Percentiles rank a stretch among this genome's conserved stretches.
Evolutionary conservation across 1,284 basidiomycete genomes (phyloP).

Genomic region (Apiotrichum sp.): DNA sequence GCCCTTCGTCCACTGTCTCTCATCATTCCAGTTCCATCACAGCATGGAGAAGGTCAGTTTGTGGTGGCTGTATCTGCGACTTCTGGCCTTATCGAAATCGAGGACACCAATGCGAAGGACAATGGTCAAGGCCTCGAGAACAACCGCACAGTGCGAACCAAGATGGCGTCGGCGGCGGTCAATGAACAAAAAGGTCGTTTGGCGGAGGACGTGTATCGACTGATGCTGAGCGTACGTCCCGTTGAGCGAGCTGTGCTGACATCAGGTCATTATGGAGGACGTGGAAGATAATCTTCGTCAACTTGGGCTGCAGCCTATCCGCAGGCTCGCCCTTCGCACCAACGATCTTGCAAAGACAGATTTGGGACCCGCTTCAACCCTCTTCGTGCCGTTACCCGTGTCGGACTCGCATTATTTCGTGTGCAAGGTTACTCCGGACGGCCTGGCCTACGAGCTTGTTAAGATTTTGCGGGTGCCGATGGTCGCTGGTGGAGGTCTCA

Average conservation of each 20-base stretch:
- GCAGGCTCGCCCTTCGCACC: constrained; percentile 31
- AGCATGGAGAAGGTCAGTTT: constrained; percentile 16
- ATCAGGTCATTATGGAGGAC: constrained; percentile 34
- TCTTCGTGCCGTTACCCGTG: constrained; percentile 37
- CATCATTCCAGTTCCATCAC: constrained; percentile 32
- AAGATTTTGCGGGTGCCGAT: constrained; percentile 29
- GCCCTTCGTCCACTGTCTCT: constrained; percentile 25
- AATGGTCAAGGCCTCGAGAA: constrained; percentile 14
- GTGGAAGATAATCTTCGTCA: constrained; percentile 37
- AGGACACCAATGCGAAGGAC: constrained; percentile 32
- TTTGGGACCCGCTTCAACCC: constrained; percentile 31
- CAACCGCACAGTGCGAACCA: constrained; percentile 20
- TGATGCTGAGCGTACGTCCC: constrained; percentile 22
- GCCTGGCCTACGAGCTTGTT: constrained; percentile 37
- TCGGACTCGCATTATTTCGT: constrained; percentile 36
- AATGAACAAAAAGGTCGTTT: constrained; percentile 32
- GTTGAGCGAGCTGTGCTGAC: background rate
- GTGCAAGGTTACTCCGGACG: constrained; percentile 26
- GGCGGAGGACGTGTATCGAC: constrained; percentile 32
- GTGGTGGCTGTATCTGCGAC: constrained; percentile 28
- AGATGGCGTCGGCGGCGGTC: constrained; percentile 24
- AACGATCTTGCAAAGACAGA: constrained; percentile 38
- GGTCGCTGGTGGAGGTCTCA: constrained; percentile 31
- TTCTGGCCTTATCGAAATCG: constrained; percentile 38
- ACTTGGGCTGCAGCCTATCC: constrained; percentile 31